Evolutionary conservation across 2,329 filamentous ascomycete genomes (phyloP), one percentile per base, ranked within the genome.

Genomic region (Botrytis sinoallii): DNA sequence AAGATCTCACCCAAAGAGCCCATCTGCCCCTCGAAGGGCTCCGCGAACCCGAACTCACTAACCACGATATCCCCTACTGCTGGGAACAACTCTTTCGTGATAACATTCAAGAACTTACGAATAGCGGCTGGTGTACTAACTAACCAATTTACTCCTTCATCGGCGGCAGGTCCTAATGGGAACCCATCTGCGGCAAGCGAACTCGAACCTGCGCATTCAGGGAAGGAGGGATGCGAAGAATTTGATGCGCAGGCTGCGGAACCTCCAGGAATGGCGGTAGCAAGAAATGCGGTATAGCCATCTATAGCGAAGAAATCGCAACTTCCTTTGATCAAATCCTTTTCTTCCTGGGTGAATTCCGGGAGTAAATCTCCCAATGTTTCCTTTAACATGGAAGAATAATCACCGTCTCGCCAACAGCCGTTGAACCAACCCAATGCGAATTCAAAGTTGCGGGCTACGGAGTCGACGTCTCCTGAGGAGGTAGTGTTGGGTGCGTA

Each of bases 251-350:
- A 85, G 16, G 80, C 81, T 18, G 80, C 82, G 52, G 83, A 80
- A 25, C 83, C 83, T 70, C 81, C 81, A 18, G 73, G 46, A 9
- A 80, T 80, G 4, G 81, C 82, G 22, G 78, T 75, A 70, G 81
- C 80, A 20, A 79, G 79, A 70, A 76, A 81, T 2, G 82, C 85
- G 0, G 87, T 89, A 80, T 90, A 90, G 0, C 87, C 85, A 74
- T 90, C 88, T 46, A 90, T 85, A 4, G 84, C 87, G 61, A 88
- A 84, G 75, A 89, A 88, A 77, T 90, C 88, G 6, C 85, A 84
- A 0, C 87, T 88, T 22, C 85, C 84, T 29, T 84, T 83, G 42
- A 88, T 85, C 71, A 85, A 84, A 2, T 78, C 79, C 25, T 90
- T 81, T 57, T 91, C 84, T 4, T 82, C 81, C 0, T 83, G 75